Evolutionary conservation across 1,284 basidiomycete genomes (phyloP), one percentile per base, ranked within the genome.

Genomic region (Fomitiporia mediterranea): DNA sequence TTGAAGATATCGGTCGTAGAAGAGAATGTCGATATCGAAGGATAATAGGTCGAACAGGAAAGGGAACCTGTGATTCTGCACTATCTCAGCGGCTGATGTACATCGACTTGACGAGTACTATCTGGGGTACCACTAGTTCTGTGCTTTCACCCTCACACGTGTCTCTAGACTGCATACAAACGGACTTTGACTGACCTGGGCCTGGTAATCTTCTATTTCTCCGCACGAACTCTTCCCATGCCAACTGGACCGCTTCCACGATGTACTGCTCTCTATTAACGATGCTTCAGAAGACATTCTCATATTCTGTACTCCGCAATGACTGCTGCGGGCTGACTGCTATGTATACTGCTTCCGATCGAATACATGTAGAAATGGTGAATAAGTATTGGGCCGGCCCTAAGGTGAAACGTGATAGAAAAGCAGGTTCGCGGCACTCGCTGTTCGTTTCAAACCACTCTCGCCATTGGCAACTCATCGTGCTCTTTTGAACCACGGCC

Each of bases 401-500:
- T 70, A 64, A 72, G 69, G 27, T 25, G 4, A 25, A 4, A 2
- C n/a, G 2, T 34, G 6, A 11, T 7, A 3, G 19, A 25, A 17
- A 39, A 19, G 25, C 13, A 17, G 25, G 28, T 50, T 43, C 44
- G 51, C 60, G 51, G 53, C 56, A n/a, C n/a, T n/a, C n/a, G n/a
- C n/a, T n/a, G n/a, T n/a, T n/a, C n/a, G n/a, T n/a, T n/a, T n/a
- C 59, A 62, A 79, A 74, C 83, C 86, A 82, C 84, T 83, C 79
- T 74, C 74, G 69, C 80, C n/a, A 75, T 80, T 67, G 67, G 44
- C 66, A 73, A 77, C 62, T 75, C 70, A 79, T 79, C 78, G 72
- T 61, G 71, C 70, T 71, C 73, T 68, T 69, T 66, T 58, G 46
- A 40, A 53, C 66, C 64, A 77, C 78, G 72, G 75, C 69, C 78